A percentile compares a stretch with the other conserved stretches of the same genome.
These are phyloP conservation scores for Cucumis cinereus DNA, from an alignment of 306 rosid genomes.

Conservation along the genomic window DNA sequence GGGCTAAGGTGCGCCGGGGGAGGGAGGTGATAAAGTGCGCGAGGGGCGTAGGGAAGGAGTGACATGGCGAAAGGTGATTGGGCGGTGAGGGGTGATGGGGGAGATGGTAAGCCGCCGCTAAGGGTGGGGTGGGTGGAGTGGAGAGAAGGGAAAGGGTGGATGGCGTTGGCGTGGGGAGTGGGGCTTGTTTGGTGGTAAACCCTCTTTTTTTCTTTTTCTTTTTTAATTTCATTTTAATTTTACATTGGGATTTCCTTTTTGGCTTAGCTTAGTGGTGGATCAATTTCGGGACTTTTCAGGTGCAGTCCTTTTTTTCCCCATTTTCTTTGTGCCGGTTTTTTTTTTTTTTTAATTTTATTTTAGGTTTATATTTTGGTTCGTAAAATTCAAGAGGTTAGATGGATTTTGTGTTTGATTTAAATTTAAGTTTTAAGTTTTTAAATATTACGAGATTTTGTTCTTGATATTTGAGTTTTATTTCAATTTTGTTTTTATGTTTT, in stretches of 20 bases:
- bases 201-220: not conserved
- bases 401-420: no score
- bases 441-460: no score
- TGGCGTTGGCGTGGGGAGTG: constrained; percentile 4
- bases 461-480: no score
- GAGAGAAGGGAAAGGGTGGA: not conserved
- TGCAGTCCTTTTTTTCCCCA: not conserved
- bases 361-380: no score
- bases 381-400: no score
- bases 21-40: constrained; percentile 12
- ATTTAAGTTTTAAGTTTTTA: no score
- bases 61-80: constrained; percentile 13
- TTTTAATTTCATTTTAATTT: no score
- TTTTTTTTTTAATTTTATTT: no score
- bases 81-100: not conserved
- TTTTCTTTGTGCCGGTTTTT: no score
- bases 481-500: no score
- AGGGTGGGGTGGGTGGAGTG: constrained; percentile 9
- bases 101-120: constrained; percentile 14
- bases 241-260: not conserved
- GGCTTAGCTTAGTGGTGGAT: not conserved
- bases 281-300: not conserved
- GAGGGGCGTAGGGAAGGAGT: constrained; percentile 3
- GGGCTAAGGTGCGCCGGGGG: constrained; percentile 40
- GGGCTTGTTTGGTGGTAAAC: not conserved